phyloP scores from a whole-genome alignment of 192 early-diverging fungal species.

The Coemansia sp. region DNA sequence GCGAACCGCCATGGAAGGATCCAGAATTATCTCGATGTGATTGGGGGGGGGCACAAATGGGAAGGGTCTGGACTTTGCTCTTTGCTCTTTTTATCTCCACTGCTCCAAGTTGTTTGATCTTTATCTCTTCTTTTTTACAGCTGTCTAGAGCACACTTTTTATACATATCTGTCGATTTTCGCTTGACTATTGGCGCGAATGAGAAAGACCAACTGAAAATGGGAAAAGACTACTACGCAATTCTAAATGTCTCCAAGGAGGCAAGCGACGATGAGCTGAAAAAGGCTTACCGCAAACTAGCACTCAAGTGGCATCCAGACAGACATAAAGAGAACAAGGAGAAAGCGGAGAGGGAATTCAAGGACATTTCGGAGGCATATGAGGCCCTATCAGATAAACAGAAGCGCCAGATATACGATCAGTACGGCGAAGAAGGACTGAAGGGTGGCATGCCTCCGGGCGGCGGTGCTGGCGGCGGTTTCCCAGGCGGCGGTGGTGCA shows the following conservation, averaged over 20 bases:
- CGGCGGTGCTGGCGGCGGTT: constrained; percentile 51
- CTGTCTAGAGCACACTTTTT: not conserved
- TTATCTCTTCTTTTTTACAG: not conserved
- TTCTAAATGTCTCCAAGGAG: constrained; percentile 72
- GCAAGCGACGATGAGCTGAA: constrained; percentile 80
- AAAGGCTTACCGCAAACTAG: constrained; percentile 74
- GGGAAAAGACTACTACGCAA: constrained; percentile 96
- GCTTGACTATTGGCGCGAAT: not conserved
- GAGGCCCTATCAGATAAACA: constrained; percentile 91
- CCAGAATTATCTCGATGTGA: too few relatives aligned
- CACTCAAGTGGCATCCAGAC: constrained; percentile 58
- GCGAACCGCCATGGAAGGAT: too few relatives aligned
- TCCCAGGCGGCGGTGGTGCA: constrained; percentile 48
- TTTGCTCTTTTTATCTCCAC: too few relatives aligned
- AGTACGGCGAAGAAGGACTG: constrained; percentile 90
- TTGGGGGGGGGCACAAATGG: too few relatives aligned
- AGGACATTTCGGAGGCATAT: constrained; percentile 98
- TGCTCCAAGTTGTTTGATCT: too few relatives aligned
- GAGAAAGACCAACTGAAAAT: constrained; percentile 19
- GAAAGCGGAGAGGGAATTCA: constrained; percentile 68
- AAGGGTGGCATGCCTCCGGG: constrained; percentile 63
- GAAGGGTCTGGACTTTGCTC: too few relatives aligned
- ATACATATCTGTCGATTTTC: not conserved
- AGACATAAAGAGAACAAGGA: constrained; percentile 42
- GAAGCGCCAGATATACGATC: constrained; percentile 91